Percentiles rank a stretch among this genome's conserved stretches.
phyloP scores from a whole-genome alignment of 2,329 filamentous ascomycete species.

The Colletotrichum tropicale region DNA sequence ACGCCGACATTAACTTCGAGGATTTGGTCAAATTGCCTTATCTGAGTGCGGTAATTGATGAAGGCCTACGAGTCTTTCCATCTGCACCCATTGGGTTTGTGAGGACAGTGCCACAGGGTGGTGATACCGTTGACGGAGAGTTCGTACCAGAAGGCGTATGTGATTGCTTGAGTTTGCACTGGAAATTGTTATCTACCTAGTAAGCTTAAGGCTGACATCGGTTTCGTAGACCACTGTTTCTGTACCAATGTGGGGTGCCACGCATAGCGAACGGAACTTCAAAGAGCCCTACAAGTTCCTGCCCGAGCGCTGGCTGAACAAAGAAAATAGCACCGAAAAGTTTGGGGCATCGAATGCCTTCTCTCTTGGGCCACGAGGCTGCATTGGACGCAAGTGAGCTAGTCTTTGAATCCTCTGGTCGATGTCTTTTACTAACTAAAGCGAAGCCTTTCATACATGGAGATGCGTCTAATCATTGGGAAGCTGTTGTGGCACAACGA shows the following conservation, averaged over 20 bases:
- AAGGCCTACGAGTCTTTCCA: conserved; percentile 34
- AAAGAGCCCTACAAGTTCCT: conserved; percentile 38
- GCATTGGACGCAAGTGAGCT: not conserved
- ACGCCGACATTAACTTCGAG: conserved; percentile 28
- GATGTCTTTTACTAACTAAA: not conserved
- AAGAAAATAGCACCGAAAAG: not conserved
- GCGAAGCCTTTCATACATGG: not conserved
- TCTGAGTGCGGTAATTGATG: conserved; percentile 38
- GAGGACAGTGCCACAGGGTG: not conserved
- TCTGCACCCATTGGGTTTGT: not conserved
- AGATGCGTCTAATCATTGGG: not conserved
- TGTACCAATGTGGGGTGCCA: conserved; percentile 6
- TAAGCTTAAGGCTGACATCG: not conserved
- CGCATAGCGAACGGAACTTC: conserved; percentile 23
- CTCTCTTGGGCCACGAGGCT: not conserved
- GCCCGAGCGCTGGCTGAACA: not conserved
- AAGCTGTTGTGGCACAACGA: not conserved
- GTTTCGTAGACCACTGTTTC: not conserved
- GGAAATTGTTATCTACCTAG: not conserved
- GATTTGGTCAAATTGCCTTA: conserved; percentile 39
- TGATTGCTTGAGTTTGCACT: no score
- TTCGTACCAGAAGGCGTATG: not conserved
- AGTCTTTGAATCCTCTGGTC: not conserved
- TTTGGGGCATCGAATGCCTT: not conserved
- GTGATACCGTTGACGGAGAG: not conserved